phyloP scores from a whole-genome alignment of 108 stramenopile genomes.

The Nannochloropsis gaditana region DNA sequence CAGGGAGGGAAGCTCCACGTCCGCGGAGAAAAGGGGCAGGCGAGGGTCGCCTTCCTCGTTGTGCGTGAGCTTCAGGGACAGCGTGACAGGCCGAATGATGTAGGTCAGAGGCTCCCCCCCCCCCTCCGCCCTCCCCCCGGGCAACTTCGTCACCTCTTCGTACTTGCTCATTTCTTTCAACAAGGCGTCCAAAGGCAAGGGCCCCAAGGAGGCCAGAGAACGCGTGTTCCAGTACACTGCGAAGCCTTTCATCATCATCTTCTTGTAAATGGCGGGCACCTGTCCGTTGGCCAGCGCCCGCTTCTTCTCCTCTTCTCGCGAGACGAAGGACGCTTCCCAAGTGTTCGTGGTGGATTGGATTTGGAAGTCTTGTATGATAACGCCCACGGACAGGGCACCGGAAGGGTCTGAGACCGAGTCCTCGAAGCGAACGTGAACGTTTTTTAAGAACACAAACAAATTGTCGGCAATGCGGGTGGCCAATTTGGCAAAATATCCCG shows the following conservation, averaged over 20 bases:
- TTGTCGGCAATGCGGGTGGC: constrained; percentile 48
- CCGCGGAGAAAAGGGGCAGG: background rate
- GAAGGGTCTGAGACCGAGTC: constrained; percentile 7
- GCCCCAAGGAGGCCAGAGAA: background rate
- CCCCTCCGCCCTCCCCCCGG: background rate
- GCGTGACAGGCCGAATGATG: background rate
- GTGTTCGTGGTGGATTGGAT: background rate
- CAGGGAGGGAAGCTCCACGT: background rate
- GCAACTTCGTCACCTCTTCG: background rate
- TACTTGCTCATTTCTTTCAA: constrained; percentile 14
- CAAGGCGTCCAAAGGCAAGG: background rate
- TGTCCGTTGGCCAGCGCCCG: background rate
- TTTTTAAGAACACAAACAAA: constrained; percentile 37
- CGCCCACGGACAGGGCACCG: background rate
- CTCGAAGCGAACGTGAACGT: constrained; percentile 41
- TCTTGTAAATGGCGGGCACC: constrained; percentile 2
- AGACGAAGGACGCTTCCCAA: background rate
- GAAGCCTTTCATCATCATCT: constrained; percentile 6
- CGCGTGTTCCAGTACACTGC: background rate
- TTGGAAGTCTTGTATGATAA: background rate
- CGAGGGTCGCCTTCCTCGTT: background rate
- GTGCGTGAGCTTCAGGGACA: background rate
- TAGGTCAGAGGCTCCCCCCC: background rate
- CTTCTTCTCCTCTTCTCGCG: background rate
- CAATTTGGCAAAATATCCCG: constrained; percentile 39